Conservation (phyloP, 768 basidiomycete genomes). For the Russula sp. region DNA sequence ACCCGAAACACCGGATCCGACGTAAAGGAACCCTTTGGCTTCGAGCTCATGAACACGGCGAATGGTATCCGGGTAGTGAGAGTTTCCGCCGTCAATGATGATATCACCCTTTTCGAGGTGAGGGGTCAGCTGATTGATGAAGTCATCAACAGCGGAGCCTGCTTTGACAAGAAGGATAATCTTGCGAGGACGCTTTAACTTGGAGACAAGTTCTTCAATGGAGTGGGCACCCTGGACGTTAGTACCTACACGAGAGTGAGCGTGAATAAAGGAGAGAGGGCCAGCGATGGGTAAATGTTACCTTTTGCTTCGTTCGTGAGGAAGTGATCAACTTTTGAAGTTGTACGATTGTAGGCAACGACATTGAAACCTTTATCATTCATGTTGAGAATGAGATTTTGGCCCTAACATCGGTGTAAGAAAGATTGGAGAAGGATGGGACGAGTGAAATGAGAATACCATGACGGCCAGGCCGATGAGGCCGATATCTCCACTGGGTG, state of each 20-base stretch:
- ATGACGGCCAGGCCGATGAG: constrained; percentile 99
- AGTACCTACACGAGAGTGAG: constrained; percentile 59
- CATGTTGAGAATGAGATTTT: constrained; percentile 98
- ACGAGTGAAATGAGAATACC: constrained; percentile 46
- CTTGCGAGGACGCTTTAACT: constrained; percentile 94
- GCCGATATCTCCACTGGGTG: constrained; percentile 86
- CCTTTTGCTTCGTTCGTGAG: constrained; percentile 98
- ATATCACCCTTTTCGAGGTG: constrained; percentile 95
- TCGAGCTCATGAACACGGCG: constrained; percentile 93
- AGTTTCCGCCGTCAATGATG: constrained; percentile 99
- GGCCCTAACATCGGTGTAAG: constrained; percentile 55
- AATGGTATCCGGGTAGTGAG: constrained; percentile 97
- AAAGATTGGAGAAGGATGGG: constrained; percentile 29
- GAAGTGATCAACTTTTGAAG: constrained; percentile 93
- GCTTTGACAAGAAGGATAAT: constrained; percentile 99
- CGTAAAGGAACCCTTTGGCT: constrained; percentile 91
- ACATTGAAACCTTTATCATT: constrained; percentile 99
- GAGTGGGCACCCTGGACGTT: constrained; percentile 95
- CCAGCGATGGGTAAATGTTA: constrained; percentile 40
- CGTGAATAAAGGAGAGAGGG: constrained; percentile 31
- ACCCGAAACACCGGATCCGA: constrained; percentile 98
- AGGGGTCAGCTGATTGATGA: constrained; percentile 86
- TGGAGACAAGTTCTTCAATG: constrained; percentile 82
- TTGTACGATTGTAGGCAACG: constrained; percentile 95
- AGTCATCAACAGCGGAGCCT: constrained; percentile 91